Percentiles rank a stretch among this genome's conserved stretches.
phyloP scores from a whole-genome alignment of 139 green algal species.

The Chara braunii region DNA sequence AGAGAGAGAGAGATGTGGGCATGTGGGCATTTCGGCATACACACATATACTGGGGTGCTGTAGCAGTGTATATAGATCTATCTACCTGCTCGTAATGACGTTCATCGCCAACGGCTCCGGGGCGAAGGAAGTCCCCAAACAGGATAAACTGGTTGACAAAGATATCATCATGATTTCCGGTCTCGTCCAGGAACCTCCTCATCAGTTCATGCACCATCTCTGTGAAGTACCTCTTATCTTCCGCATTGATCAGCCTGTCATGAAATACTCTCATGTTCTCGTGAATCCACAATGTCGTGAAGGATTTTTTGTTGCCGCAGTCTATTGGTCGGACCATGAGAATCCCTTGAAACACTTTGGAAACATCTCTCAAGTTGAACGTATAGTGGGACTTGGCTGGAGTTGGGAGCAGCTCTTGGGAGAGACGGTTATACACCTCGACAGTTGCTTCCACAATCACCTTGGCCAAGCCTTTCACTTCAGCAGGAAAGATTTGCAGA shows the following conservation, averaged over 20 bases:
- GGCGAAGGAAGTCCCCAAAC: conserved; percentile 48
- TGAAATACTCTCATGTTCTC: conserved; percentile 72
- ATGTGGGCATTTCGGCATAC: no score
- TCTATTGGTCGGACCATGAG: conserved; percentile 52
- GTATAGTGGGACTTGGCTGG: conserved; percentile 71
- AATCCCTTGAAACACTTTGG: conserved; percentile 73
- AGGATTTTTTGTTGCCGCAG: conserved; percentile 44
- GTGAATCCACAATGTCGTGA: conserved; percentile 68
- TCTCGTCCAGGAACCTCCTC: conserved; percentile 14
- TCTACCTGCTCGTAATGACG: conserved; percentile 33
- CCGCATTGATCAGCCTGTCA: conserved; percentile 63
- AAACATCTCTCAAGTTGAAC: conserved; percentile 74
- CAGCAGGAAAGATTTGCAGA: conserved; percentile 55
- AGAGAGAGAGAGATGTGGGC: no score
- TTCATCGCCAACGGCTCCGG: conserved; percentile 28
- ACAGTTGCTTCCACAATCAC: conserved; percentile 61
- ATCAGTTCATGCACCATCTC: conserved; percentile 29
- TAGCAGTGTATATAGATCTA: no score
- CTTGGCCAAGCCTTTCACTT: conserved; percentile 43
- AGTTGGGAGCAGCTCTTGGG: conserved; percentile 49
- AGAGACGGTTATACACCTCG: conserved; percentile 54
- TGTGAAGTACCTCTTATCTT: conserved; percentile 68
- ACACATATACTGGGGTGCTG: no score
- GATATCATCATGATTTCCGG: conserved; percentile 12
- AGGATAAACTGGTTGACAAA: conserved; percentile 36